Evolutionary conservation across 2,329 filamentous ascomycete genomes (phyloP).

Genomic region (Neopestalotiopsis sp.): DNA sequence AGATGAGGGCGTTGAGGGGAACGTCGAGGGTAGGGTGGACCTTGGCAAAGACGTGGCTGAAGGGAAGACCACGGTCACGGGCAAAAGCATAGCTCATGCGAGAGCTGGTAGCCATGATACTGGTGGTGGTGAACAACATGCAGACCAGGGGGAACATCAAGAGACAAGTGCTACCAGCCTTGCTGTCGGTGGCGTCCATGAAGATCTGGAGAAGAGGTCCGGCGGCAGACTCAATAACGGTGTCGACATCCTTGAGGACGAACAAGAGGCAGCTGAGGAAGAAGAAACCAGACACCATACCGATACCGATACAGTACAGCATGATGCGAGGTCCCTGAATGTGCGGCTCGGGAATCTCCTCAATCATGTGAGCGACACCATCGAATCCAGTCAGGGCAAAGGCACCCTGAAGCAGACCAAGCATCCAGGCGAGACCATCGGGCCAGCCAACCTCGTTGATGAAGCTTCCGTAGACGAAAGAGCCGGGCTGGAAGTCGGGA

Average conservation of each 20-base stretch:
- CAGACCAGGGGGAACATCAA: conserved; percentile 71
- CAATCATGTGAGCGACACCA: conserved; percentile 59
- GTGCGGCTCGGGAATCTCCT: conserved; percentile 59
- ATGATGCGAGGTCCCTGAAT: conserved; percentile 32
- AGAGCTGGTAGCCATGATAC: conserved; percentile 69
- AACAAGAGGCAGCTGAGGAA: conserved; percentile 69
- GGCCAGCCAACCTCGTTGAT: conserved; percentile 74
- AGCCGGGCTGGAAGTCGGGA: conserved; percentile 66
- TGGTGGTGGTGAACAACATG: conserved; percentile 66
- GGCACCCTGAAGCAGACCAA: conserved; percentile 58
- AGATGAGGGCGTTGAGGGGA: conserved; percentile 68
- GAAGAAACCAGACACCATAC: conserved; percentile 65
- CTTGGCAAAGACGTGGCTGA: conserved; percentile 42
- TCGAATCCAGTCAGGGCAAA: conserved; percentile 58
- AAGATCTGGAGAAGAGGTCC: conserved; percentile 68
- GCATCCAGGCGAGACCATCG: conserved; percentile 64
- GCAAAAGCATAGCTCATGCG: conserved; percentile 73
- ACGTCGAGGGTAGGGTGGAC: conserved; percentile 66
- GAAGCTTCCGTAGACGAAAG: conserved; percentile 71
- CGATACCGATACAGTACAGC: conserved; percentile 65
- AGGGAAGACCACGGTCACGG: conserved; percentile 70
- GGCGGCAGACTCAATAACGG: conserved; percentile 58
- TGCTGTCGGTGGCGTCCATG: conserved; percentile 64
- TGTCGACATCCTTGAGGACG: conserved; percentile 61
- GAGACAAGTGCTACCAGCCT: conserved; percentile 65